Evolutionary conservation across 108 stramenopile species (phyloP), one percentile per base, ranked within the genome.

Genomic region (Fistulifera solaris): DNA sequence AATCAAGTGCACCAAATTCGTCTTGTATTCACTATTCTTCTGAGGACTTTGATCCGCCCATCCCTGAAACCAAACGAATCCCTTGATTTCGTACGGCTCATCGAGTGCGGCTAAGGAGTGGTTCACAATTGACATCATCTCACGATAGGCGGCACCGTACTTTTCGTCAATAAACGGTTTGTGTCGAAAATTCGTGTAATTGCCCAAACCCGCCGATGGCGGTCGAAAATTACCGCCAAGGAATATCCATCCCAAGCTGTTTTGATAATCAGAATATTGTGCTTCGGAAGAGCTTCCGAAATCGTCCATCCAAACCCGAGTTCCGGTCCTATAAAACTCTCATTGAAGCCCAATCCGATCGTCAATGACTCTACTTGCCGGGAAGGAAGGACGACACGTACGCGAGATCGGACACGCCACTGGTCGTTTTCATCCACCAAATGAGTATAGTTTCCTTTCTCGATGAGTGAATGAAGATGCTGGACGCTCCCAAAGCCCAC

Each of bases 51-150:
- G 44, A 38, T 76, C 75, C 43, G 71, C 67, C 70, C 70, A 76
- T 12, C 75, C 75, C 53, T 76, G 75, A 44, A 63, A 62, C 75
- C 75, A 76, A 14, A 40, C 75, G 56, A 76, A 64, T 13, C 69
- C 75, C 15, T 59, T 40, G 11, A 76, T 40, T 27, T 54, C 56
- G 66, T 63, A 63, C 11, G 51, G 23, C 15, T 44, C 18, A 5
- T 27, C 26, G 0, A 69, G 22, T 12, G 59, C 17, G 12, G 43
- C 53, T n/a, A 76, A 48, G 8, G 43, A 25, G 3, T 50, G 26
- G 24, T 55, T 52, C 35, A 59, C 43, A 12, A 58, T 27, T 1
- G 23, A 40, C 41, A 70, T 59, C 62, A 63, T 64, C 40, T 40
- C 16, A 13, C 46, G 46, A 43, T 68, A 62, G 10, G 38, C n/a